Conservation (phyloP, 768 basidiomycete species). For the Tephrocybe sp. region DNA sequence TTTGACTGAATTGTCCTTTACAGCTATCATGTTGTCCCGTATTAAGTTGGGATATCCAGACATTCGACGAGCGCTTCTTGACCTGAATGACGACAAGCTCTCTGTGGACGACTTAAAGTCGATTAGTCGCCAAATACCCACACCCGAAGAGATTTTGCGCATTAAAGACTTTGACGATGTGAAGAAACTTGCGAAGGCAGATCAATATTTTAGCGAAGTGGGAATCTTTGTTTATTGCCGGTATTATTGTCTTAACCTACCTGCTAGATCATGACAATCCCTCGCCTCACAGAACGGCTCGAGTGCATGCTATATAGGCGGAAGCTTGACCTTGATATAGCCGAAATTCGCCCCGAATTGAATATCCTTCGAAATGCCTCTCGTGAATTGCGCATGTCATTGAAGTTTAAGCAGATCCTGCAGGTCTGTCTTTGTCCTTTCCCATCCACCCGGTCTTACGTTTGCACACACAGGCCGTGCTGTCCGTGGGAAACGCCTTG, state of each 20-base stretch:
- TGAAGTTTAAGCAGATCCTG: conserved; percentile 67
- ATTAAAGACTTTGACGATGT: conserved; percentile 73
- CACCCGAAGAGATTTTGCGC: conserved; percentile 63
- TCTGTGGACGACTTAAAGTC: conserved; percentile 76
- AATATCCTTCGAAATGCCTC: conserved; percentile 71
- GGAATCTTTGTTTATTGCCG: background rate
- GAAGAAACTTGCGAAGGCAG: conserved; percentile 75
- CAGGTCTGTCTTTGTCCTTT: conserved; percentile 42
- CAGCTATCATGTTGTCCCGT: conserved; percentile 83
- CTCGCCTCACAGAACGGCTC: conserved; percentile 69
- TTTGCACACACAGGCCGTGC: conserved; percentile 53
- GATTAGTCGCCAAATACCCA: conserved; percentile 75
- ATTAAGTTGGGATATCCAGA: conserved; percentile 65
- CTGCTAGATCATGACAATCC: conserved; percentile 72
- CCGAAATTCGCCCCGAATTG: conserved; percentile 82
- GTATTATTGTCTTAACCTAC: conserved; percentile 1
- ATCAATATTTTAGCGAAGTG: conserved; percentile 82
- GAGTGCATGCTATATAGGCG: conserved; percentile 84
- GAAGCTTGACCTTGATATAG: conserved; percentile 80
- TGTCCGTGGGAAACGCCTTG: conserved; percentile 78
- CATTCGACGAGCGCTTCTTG: conserved; percentile 71
- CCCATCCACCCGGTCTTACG: background rate
- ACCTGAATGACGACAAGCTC: conserved; percentile 67
- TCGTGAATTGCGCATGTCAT: conserved; percentile 63
- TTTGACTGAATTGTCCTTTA: conserved; percentile 8